Conservation (phyloP, 495 filamentous ascomycete genomes). For the Penicillium riverlandense region DNA sequence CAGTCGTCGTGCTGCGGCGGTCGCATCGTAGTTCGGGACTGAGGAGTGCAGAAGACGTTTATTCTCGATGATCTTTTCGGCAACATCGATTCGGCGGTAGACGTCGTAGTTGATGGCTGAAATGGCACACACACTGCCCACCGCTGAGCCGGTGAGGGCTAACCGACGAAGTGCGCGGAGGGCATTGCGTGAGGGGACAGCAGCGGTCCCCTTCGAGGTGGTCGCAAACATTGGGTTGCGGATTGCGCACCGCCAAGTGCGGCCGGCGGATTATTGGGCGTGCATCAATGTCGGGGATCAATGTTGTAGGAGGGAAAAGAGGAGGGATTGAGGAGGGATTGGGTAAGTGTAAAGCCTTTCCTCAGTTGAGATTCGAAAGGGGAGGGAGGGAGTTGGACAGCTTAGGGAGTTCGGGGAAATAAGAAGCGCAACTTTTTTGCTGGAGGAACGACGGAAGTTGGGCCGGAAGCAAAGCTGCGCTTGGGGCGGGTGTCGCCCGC, state of each 20-base stretch:
- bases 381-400: constrained; percentile 3
- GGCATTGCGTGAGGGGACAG: constrained; percentile 39
- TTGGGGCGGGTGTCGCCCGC: constrained; percentile 13
- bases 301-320: not conserved
- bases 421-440: constrained; percentile 14
- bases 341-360: too few relatives aligned
- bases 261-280: constrained; percentile 14
- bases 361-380: not conserved
- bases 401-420: constrained; percentile 7
- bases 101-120: constrained; percentile 37
- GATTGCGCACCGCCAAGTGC: constrained; percentile 8
- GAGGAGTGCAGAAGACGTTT: constrained; percentile 38
- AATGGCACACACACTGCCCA: constrained; percentile 33
- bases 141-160: constrained; percentile 35
- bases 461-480: constrained; percentile 12
- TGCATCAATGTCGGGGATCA: constrained; percentile 9
- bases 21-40: constrained; percentile 39
- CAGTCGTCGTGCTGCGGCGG: constrained; percentile 30
- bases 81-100: constrained; percentile 32
- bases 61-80: constrained; percentile 38
- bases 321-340: not conserved
- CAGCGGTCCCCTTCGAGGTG: constrained; percentile 20
- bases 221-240: constrained; percentile 25
- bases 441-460: too few relatives aligned
- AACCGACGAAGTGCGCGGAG: constrained; percentile 37